These are phyloP conservation scores for Stachybotrys elegans DNA, from an alignment of 2,329 filamentous ascomycete species.

Conservation along the genomic window DNA sequence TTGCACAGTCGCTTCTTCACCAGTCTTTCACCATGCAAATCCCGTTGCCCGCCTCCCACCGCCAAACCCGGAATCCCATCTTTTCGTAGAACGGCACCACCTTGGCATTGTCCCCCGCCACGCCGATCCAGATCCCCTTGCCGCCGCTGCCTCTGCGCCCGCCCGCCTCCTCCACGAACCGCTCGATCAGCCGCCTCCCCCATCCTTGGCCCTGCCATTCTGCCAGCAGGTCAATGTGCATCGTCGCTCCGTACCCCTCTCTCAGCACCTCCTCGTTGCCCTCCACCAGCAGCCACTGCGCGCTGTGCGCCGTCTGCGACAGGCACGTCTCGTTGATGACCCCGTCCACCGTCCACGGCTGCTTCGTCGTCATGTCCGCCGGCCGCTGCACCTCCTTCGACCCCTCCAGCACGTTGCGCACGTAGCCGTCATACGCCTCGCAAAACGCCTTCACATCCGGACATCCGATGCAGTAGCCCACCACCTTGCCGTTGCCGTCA, in stretches of 20 bases:
- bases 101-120: conserved; percentile 40
- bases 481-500: conserved; percentile 36
- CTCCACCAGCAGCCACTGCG: conserved; percentile 31
- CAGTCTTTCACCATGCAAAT: conserved; percentile 37
- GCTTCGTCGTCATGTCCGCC: conserved; percentile 19
- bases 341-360: conserved; percentile 23
- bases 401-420: conserved; percentile 25
- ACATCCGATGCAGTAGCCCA: conserved; percentile 46
- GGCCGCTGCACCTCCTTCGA: conserved; percentile 16
- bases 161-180: conserved; percentile 34
- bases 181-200: conserved; percentile 35
- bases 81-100: conserved; percentile 44
- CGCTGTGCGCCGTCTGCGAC: conserved; percentile 36
- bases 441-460: conserved; percentile 36
- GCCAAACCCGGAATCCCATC: conserved; percentile 36
- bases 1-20: no score
- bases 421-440: conserved; percentile 32
- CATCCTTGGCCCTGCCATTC: conserved; percentile 37
- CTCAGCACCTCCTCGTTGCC: conserved; percentile 28
- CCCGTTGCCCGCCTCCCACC: conserved; percentile 27
- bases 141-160: conserved; percentile 6
- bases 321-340: conserved; percentile 23
- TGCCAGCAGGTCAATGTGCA: conserved; percentile 45
- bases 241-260: conserved; percentile 32
- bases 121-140: conserved; percentile 37